Conservation (phyloP, 23 red algal genomes). For the Rhodosorus marinus region DNA sequence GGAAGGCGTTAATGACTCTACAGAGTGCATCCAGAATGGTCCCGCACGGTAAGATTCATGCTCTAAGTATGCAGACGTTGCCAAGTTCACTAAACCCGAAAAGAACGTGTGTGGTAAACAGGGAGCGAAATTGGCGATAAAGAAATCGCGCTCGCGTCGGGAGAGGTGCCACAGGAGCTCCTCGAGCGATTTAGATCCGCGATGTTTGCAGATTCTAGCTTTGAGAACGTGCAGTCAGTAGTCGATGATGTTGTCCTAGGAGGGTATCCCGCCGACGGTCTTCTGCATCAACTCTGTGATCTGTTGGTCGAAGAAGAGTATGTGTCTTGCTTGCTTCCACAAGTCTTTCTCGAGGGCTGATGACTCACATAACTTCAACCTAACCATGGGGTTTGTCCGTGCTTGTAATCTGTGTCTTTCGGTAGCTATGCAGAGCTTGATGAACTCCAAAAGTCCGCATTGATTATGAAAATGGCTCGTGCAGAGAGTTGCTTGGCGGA, state of each 20-base stretch:
- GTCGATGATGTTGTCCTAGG: conserved; percentile 25
- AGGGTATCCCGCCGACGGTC: conserved; percentile 41
- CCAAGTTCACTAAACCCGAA: too few relatives aligned
- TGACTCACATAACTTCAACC: too few relatives aligned
- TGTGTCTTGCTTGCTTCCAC: too few relatives aligned
- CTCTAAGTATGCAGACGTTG: too few relatives aligned
- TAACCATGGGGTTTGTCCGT: too few relatives aligned
- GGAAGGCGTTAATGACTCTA: conserved; percentile 68
- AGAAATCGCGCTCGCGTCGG: conserved; percentile 31
- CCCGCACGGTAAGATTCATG: background rate
- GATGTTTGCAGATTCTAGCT: conserved; percentile 1
- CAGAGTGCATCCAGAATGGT: conserved; percentile 30
- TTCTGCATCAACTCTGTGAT: conserved; percentile 27
- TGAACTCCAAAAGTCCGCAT: conserved; percentile 62
- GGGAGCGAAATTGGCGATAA: conserved; percentile 19
- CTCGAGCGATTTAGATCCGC: conserved; percentile 32
- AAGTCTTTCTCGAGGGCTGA: too few relatives aligned
- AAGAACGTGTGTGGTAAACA: too few relatives aligned
- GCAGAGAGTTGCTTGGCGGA: conserved; percentile 58
- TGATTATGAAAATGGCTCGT: conserved; percentile 41
- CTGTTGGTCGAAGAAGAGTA: conserved; percentile 20
- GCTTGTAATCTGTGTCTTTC: too few relatives aligned
- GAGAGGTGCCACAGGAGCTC: conserved; percentile 34
- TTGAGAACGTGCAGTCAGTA: conserved; percentile 9
- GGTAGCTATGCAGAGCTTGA: too few relatives aligned